Conservation (phyloP, 805 yeast genomes). For the Yamadazyma sp. region DNA sequence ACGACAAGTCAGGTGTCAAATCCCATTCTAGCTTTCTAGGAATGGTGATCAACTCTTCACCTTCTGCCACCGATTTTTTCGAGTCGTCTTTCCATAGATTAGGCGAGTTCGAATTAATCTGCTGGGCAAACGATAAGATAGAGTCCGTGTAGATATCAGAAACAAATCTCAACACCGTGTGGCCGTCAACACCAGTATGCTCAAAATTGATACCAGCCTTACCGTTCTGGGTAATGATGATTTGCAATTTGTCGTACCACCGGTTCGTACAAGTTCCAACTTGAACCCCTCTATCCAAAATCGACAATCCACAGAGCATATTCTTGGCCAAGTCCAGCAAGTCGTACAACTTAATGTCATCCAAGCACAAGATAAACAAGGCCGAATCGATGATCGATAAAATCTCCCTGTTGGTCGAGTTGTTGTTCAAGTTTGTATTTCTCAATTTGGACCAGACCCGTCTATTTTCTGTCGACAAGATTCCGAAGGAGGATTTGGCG, state of each 20-base stretch:
- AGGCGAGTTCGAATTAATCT: conserved; percentile 75
- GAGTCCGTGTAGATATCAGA: conserved; percentile 91
- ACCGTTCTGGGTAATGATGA: conserved; percentile 83
- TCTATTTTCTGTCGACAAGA: conserved; percentile 86
- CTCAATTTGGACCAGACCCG: conserved; percentile 83
- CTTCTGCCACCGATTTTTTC: conserved; percentile 28
- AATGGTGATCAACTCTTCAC: conserved; percentile 48
- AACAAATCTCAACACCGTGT: conserved; percentile 84
- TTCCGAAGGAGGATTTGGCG: conserved; percentile 81
- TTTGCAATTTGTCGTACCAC: conserved; percentile 91
- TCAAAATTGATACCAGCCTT: conserved; percentile 93
- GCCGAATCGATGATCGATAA: conserved; percentile 77
- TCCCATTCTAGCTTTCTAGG: conserved; percentile 92
- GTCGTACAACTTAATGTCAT: conserved; percentile 66
- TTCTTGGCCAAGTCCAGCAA: conserved; percentile 71
- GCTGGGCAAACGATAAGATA: conserved; percentile 78
- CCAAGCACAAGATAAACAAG: conserved; percentile 78
- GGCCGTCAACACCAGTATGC: conserved; percentile 95
- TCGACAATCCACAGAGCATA: conserved; percentile 83
- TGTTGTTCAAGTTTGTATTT: conserved; percentile 43
- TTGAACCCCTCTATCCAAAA: conserved; percentile 80
- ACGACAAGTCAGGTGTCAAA: conserved; percentile 68
- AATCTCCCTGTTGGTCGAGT: conserved; percentile 64
- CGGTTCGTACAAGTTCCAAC: conserved; percentile 92
- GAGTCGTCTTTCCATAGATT: conserved; percentile 55